Conservation (phyloP, 164 flowering plant species). For the Sedum album region DNA sequence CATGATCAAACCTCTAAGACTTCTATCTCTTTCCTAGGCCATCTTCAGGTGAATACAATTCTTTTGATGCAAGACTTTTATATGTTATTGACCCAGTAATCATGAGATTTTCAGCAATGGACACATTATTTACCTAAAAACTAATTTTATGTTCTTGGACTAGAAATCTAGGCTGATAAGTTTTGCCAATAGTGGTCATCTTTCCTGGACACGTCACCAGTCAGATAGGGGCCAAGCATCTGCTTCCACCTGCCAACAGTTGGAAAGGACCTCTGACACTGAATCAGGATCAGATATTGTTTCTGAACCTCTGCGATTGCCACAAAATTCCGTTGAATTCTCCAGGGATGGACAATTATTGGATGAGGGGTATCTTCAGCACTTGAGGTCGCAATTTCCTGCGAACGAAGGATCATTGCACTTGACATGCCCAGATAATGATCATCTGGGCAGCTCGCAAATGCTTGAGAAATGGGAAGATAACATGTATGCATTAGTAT, state of each 20-base stretch:
- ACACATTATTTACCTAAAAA: not conserved
- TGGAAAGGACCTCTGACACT: constrained; percentile 12
- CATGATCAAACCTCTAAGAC: constrained; percentile 63
- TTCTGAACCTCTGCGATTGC: constrained; percentile 31
- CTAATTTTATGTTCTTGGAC: constrained; percentile 12
- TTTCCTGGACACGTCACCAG: constrained; percentile 49
- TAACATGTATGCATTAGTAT: constrained; percentile 36
- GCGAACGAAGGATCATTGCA: too few species aligned
- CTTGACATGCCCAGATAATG: not conserved
- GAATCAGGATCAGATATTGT: constrained; percentile 18
- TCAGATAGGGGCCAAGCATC: constrained; percentile 24
- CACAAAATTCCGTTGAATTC: constrained; percentile 34
- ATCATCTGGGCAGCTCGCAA: constrained; percentile 4
- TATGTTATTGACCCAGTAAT: not conserved
- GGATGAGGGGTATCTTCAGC: constrained; percentile 48
- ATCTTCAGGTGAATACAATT: constrained; percentile 59
- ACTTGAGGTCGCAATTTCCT: constrained; percentile 36
- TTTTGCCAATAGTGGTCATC: constrained; percentile 60
- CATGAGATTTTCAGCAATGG: not conserved
- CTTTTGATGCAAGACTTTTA: not conserved
- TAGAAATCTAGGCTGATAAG: constrained; percentile 88
- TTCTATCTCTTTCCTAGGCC: constrained; percentile 65
- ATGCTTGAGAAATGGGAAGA: constrained; percentile 50
- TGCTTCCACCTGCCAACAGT: constrained; percentile 15
- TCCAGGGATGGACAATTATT: constrained; percentile 25